Evolutionary conservation across 805 yeast species (phyloP).

Genomic region (Yamadazyma sp.): DNA sequence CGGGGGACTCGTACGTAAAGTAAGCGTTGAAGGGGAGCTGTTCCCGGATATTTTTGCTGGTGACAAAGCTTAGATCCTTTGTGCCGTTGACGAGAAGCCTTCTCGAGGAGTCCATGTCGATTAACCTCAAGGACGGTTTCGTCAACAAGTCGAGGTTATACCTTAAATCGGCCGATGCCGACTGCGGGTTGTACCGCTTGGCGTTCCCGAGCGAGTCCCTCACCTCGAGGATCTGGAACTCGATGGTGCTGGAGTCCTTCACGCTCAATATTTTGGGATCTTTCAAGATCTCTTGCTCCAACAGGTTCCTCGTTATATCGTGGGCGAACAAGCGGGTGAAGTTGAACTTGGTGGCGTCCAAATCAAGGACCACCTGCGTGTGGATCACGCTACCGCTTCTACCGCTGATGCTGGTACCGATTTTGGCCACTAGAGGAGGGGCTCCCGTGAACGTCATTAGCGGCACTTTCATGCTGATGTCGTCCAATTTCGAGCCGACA

Average conservation of each 20-base stretch:
- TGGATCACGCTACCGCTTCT: constrained; percentile 15
- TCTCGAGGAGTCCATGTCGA: constrained; percentile 18
- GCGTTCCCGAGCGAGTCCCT: constrained; percentile 34
- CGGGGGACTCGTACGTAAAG: constrained; percentile 27
- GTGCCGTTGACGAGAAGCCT: constrained; percentile 26
- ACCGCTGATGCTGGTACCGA: constrained; percentile 29
- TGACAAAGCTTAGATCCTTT: constrained; percentile 15
- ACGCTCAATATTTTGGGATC: constrained; percentile 23
- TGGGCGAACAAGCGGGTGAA: constrained; percentile 14
- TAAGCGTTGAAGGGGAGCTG: constrained; percentile 51
- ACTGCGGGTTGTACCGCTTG: constrained; percentile 36
- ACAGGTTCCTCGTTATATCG: constrained; percentile 28
- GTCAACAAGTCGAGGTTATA: constrained; percentile 27
- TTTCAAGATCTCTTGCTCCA: constrained; percentile 37
- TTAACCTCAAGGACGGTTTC: constrained; percentile 24
- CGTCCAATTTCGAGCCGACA: constrained; percentile 45
- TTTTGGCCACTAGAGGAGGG: constrained; percentile 53
- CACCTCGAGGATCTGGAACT: constrained; percentile 35
- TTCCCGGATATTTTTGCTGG: constrained; percentile 18
- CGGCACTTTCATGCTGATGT: constrained; percentile 34
- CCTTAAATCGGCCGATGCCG: constrained; percentile 36
- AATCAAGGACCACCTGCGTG: constrained; percentile 11
- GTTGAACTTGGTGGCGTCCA: constrained; percentile 10
- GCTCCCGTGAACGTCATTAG: constrained; percentile 66
- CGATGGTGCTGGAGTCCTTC: constrained; percentile 24